Evolutionary conservation across 306 rosid species (phyloP).

Genomic region (Citrullus colocynthis): DNA sequence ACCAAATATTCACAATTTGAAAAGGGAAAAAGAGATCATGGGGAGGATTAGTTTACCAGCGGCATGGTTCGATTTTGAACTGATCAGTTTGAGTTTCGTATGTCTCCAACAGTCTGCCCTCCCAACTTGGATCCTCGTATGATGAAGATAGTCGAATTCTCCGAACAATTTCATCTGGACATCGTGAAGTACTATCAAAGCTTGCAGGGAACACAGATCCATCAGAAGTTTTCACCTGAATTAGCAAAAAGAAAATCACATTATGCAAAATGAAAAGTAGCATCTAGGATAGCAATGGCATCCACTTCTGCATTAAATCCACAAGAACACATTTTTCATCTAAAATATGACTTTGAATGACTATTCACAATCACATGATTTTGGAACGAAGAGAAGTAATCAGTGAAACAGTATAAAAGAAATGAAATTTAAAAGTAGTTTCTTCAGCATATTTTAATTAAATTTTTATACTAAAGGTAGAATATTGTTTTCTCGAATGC

Average conservation of each 20-base stretch:
- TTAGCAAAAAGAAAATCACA: slow-evolving; percentile 3
- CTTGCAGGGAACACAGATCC: slow-evolving; percentile 53
- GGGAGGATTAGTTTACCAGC: slow-evolving; percentile 43
- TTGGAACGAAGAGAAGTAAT: background rate
- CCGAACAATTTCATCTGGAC: slow-evolving; percentile 75
- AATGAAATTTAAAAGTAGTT: background rate
- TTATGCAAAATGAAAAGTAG: background rate
- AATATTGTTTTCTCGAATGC: background rate
- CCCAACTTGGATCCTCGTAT: slow-evolving; percentile 46
- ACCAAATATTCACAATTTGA: background rate
- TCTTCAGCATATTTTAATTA: background rate
- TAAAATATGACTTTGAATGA: background rate
- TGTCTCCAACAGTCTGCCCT: slow-evolving; percentile 65
- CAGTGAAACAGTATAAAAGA: background rate
- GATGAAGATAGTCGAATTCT: slow-evolving; percentile 56
- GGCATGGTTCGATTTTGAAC: slow-evolving; percentile 57
- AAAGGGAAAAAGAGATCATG: background rate
- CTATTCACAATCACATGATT: background rate
- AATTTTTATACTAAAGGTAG: background rate
- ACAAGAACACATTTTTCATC: background rate
- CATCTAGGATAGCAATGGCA: background rate
- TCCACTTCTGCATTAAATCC: background rate
- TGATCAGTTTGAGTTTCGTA: slow-evolving; percentile 53
- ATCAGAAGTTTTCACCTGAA: slow-evolving; percentile 52
- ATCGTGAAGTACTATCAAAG: slow-evolving; percentile 59